Evolutionary conservation across 2,329 filamentous ascomycete species (phyloP).

Genomic region (Phoma sp.): DNA sequence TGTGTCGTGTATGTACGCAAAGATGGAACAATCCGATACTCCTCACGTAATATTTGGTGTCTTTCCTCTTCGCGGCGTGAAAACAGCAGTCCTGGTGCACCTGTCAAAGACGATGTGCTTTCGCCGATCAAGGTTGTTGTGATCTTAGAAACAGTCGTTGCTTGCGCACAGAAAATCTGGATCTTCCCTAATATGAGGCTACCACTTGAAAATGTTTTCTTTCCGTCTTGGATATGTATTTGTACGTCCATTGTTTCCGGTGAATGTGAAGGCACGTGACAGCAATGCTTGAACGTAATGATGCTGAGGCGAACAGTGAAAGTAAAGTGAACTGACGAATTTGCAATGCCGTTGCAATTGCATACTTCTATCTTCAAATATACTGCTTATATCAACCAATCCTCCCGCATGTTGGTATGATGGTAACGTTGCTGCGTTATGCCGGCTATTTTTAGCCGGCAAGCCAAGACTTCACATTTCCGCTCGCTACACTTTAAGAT

Average conservation of each 20-base stretch:
- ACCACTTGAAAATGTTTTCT: constrained; percentile 13
- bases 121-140: constrained; percentile 15
- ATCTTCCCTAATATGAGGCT: constrained; percentile 11
- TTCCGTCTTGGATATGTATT: constrained; percentile 9
- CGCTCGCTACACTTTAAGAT: not conserved
- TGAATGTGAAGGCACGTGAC: not conserved
- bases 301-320: no score
- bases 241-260: constrained; percentile 15
- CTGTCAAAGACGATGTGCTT: constrained; percentile 9
- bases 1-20: not conserved
- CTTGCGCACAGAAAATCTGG: constrained; percentile 15
- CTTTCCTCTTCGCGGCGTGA: constrained; percentile 14
- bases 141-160: constrained; percentile 19
- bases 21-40: constrained; percentile 8
- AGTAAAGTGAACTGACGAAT: not conserved
- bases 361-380: not conserved
- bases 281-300: not conserved
- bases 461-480: constrained; percentile 7
- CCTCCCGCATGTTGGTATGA: not conserved
- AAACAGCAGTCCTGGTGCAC: constrained; percentile 13
- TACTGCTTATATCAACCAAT: not conserved
- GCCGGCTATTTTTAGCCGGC: constrained; percentile 23
- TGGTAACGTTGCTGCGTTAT: not conserved
- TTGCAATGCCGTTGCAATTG: not conserved
- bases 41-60: constrained; percentile 13